Evolutionary conservation across 345 rosid species (phyloP), one percentile per base, ranked within the genome.

Genomic region (Punica granatum): DNA sequence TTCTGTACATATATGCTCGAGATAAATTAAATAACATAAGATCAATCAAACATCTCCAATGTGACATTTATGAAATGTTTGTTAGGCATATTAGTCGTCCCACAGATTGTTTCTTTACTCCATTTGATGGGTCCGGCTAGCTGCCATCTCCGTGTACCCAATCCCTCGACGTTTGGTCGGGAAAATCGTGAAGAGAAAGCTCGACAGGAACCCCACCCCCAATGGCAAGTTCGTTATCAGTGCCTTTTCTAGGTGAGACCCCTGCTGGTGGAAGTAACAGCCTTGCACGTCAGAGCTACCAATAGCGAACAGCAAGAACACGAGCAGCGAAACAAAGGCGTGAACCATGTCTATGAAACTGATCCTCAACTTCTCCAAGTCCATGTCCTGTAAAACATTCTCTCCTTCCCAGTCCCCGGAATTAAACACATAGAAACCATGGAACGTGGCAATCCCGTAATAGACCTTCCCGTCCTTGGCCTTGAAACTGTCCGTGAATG

Each of bases 101-200:
- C 48, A 43, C 15, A 43, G 48, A 43, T 43, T 14, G 48, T 14
- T 3, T 43, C 48, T 11, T 14, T 18, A 13, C 48, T 42, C 67
- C 15, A 0, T 8, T 67, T 8, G 35, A 34, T 67, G 14, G 11
- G 69, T 51, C 25, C 10, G 54, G 19, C 41, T 11, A 5, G 65
- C 26, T 9, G 49, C 34, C 43, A 51, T 19, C 19, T 70, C 43
- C 11, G 69, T 12, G 43, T 37, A 78, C 2, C 90, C 87, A n/a
- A 88, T 82, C 56, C 90, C 88, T 74, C 78, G 69, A 1, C 90
- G 81, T 28, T 30, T 68, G 13, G 88, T 79, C 0, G 92, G 92
- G 46, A 87, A 87, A 26, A 87, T 33, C 41, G 68, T 71, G 76
- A 88, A 79, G 68, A 88, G 41, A 33, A 76, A 66, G 69, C 78